These are phyloP conservation scores for Coemansia sp. DNA, from an alignment of 192 early-diverging fungal genomes.

Conservation along the genomic window DNA sequence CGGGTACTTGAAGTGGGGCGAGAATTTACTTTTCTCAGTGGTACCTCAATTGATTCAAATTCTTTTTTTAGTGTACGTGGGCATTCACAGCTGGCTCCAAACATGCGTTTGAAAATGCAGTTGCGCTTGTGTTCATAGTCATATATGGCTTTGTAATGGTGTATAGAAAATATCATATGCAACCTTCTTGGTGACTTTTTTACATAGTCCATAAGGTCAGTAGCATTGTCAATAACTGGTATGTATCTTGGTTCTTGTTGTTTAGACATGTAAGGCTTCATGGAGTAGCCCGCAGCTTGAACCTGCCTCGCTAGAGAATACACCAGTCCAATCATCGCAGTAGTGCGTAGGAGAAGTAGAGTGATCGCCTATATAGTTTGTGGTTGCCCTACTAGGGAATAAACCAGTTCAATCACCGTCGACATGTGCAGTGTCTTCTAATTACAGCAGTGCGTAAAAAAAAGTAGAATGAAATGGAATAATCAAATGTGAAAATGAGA, in stretches of 20 bases:
- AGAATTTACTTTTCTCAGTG: not conserved
- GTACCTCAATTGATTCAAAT: not conserved
- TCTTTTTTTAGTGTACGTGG: not conserved
- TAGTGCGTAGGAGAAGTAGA: not conserved
- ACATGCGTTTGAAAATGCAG: not conserved
- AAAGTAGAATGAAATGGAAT: not conserved
- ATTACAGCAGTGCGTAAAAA: not conserved
- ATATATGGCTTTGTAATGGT: not conserved
- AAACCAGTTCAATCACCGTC: no score
- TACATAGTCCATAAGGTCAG: not conserved
- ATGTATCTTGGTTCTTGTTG: not conserved
- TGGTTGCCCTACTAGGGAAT: no score
- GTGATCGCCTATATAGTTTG: not conserved
- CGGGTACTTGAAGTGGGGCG: not conserved
- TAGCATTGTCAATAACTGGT: not conserved
- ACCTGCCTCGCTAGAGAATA: no score
- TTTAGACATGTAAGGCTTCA: not conserved
- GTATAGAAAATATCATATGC: not conserved
- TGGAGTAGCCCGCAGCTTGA: no score
- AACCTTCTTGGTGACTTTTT: not conserved
- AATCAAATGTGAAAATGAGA: not conserved
- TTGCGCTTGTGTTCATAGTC: not conserved
- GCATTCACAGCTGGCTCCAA: not conserved
- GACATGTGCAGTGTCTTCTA: not conserved
- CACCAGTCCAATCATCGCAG: not conserved